These are phyloP conservation scores for Suillus sp. DNA, from an alignment of 768 basidiomycete genomes.

Conservation along the genomic window DNA sequence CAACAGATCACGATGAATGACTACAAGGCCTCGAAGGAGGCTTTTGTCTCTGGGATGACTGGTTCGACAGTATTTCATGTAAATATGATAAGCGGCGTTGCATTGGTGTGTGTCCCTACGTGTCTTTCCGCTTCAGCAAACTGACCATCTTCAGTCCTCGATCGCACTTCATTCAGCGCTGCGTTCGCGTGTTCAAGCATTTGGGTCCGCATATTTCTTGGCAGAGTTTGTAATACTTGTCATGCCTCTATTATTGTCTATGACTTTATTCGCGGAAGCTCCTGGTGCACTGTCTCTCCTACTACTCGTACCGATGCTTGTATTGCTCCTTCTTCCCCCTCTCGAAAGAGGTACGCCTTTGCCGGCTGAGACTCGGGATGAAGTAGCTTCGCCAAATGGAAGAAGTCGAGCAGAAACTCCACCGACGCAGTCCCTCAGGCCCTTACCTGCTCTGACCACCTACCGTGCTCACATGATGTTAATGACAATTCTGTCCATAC, in stretches of 20 bases:
- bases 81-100: constrained; percentile 66
- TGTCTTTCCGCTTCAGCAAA: constrained; percentile 1
- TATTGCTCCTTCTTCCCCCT: constrained; percentile 48
- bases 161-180: constrained; percentile 69
- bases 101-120: constrained; percentile 50
- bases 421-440: constrained; percentile 28
- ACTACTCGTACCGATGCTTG: constrained; percentile 46
- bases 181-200: constrained; percentile 47
- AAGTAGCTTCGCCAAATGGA: constrained; percentile 3
- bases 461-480: constrained; percentile 96
- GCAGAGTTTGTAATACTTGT: constrained; percentile 67
- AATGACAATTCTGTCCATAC: constrained; percentile 86
- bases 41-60: constrained; percentile 72
- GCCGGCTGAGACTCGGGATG: constrained; percentile 40
- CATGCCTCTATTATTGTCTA: constrained; percentile 76
- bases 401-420: constrained; percentile 5
- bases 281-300: constrained; percentile 54
- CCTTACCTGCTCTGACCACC: constrained; percentile 75
- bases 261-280: constrained; percentile 71
- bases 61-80: constrained; percentile 73
- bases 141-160: constrained; percentile 55
- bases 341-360: constrained; percentile 49
- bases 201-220: constrained; percentile 40
- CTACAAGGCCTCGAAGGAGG: constrained; percentile 83
- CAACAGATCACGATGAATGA: constrained; percentile 19